phyloP scores from a whole-genome alignment of 2,329 filamentous ascomycete genomes.

The Fusarium incarnatum region DNA sequence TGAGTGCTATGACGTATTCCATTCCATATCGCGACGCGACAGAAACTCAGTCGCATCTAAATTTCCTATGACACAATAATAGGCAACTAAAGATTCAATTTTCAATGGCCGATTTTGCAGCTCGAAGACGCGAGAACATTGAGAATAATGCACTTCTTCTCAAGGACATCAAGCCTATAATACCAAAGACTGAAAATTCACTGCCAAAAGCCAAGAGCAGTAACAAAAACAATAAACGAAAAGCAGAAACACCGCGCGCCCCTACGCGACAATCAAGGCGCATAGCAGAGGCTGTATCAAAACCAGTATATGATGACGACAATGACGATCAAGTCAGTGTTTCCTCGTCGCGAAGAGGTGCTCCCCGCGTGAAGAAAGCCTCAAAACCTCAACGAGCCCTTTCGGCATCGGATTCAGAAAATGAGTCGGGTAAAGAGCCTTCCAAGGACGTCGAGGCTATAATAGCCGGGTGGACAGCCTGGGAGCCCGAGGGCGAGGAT shows the following conservation, averaged over 20 bases:
- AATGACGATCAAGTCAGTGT: background rate
- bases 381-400: background rate
- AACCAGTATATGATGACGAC: background rate
- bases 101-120: constrained; percentile 9
- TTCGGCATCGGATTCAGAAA: background rate
- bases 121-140: background rate
- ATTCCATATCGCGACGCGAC: background rate
- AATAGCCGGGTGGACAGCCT: background rate
- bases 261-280: constrained; percentile 21
- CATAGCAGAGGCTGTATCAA: constrained; percentile 11
- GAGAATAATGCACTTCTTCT: constrained; percentile 17
- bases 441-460: background rate
- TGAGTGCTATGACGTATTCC: background rate
- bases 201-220: background rate
- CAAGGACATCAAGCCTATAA: background rate
- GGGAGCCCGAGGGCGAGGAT: constrained; percentile 1
- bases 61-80: background rate
- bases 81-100: too few relatives aligned
- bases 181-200: background rate
- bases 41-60: background rate
- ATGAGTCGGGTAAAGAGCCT: background rate
- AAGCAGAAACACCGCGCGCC: background rate
- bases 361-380: background rate
- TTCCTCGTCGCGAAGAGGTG: background rate
- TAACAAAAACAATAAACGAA: constrained; percentile 4